These are phyloP conservation scores for Peniophora sp. DNA, from an alignment of 1,284 basidiomycete species.

Conservation along the genomic window DNA sequence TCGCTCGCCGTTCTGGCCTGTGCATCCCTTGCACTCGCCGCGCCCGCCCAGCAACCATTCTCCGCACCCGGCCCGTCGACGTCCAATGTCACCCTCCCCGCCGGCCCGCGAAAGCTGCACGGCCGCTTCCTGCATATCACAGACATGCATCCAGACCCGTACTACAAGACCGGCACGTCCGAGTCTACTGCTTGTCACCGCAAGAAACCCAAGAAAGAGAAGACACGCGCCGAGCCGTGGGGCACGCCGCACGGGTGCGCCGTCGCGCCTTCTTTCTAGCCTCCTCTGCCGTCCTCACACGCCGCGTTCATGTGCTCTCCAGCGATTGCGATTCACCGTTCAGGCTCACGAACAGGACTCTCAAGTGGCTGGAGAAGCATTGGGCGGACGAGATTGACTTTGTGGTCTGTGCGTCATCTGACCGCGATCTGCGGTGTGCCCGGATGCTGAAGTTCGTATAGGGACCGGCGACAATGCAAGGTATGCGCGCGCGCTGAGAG, in stretches of 20 bases:
- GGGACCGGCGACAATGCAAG: constrained; percentile 92
- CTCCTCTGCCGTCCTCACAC: not conserved
- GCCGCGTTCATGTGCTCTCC: constrained; percentile 5
- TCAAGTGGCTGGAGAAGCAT: constrained; percentile 74
- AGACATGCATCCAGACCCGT: constrained; percentile 75
- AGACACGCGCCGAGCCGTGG: constrained; percentile 43
- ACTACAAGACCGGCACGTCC: constrained; percentile 44
- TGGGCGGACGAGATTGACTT: constrained; percentile 87
- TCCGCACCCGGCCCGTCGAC: constrained; percentile 4
- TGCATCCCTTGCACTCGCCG: not conserved
- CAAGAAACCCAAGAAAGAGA: constrained; percentile 50
- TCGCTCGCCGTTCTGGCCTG: not conserved
- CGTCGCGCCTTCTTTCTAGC: not conserved
- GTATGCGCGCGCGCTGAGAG: constrained; percentile 28
- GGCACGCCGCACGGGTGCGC: constrained; percentile 56
- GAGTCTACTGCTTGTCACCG: constrained; percentile 57
- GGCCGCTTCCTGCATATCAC: constrained; percentile 76
- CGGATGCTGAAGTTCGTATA: constrained; percentile 19
- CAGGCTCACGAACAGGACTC: constrained; percentile 69
- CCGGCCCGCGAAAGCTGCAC: constrained; percentile 37
- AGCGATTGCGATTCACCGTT: constrained; percentile 87
- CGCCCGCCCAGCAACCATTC: constrained; percentile 12
- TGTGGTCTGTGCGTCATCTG: constrained; percentile 60
- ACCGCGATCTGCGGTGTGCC: not conserved
- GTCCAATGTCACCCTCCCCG: not conserved